Percentiles rank a stretch among this genome's conserved stretches.
These are phyloP conservation scores for Mimosa bimucronata DNA, from an alignment of 306 rosid genomes.

Conservation along the genomic window DNA sequence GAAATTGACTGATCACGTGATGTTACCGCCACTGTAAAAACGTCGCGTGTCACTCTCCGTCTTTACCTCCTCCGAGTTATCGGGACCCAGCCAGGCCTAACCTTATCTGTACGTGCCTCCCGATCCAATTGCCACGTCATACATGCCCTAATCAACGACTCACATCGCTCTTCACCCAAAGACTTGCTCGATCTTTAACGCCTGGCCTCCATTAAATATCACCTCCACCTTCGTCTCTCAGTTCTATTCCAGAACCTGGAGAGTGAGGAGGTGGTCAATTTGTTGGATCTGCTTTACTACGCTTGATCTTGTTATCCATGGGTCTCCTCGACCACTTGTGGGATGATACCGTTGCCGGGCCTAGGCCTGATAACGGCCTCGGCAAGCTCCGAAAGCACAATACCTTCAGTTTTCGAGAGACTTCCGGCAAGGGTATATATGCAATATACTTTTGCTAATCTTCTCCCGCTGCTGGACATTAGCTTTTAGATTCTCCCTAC, in stretches of 20 bases:
- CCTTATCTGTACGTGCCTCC: constrained; percentile 60
- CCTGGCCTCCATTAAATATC: constrained; percentile 51
- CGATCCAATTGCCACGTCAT: constrained; percentile 60
- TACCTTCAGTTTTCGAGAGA: constrained; percentile 46
- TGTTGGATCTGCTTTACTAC: constrained; percentile 43
- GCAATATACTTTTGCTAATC: no score
- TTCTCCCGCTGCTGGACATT: neutral
- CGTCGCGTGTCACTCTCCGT: constrained; percentile 45
- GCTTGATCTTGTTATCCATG: constrained; percentile 46
- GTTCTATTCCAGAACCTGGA: constrained; percentile 18
- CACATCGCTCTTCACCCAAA: constrained; percentile 11
- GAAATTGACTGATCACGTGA: constrained; percentile 48
- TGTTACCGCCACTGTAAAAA: neutral
- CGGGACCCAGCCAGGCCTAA: constrained; percentile 47
- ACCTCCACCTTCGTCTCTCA: neutral
- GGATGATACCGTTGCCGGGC: constrained; percentile 98
- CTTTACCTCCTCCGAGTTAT: neutral
- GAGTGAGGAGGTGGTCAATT: constrained; percentile 23
- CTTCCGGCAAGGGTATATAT: constrained; percentile 76
- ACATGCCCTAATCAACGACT: constrained; percentile 29
- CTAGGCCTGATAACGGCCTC: constrained; percentile 81
- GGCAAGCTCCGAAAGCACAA: constrained; percentile 80
- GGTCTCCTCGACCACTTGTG: constrained; percentile 91
- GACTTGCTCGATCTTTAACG: constrained; percentile 68
- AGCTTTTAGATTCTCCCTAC: neutral